A percentile compares a stretch with the other conserved stretches of the same genome.
Conservation (phyloP, 2,329 filamentous ascomycete genomes). For the Periglandula ipomoeae region DNA sequence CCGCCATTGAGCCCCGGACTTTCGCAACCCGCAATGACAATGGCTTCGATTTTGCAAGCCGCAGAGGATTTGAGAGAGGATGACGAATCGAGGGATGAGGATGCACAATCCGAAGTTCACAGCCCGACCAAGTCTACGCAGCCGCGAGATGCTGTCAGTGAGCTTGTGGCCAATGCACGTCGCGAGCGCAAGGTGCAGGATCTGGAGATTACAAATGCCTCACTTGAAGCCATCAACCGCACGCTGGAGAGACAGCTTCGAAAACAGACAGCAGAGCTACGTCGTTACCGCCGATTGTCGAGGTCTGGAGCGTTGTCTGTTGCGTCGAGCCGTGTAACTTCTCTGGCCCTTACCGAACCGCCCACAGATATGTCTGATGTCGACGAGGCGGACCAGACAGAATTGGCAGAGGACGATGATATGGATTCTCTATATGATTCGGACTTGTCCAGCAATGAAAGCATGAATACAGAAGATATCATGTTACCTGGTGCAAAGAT, state of each 20-base stretch:
- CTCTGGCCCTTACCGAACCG: constrained; percentile 32
- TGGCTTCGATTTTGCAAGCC: constrained; percentile 48
- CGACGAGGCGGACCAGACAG: constrained; percentile 33
- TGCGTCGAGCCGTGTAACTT: constrained; percentile 35
- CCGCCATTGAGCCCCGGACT: constrained; percentile 24
- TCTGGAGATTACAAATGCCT: constrained; percentile 92
- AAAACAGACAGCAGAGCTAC: constrained; percentile 81
- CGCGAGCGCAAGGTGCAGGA: constrained; percentile 93
- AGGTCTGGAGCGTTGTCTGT: constrained; percentile 66
- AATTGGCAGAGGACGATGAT: constrained; percentile 31
- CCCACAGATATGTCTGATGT: constrained; percentile 40
- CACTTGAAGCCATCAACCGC: constrained; percentile 87
- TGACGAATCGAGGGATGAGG: constrained; percentile 19
- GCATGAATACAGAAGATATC: constrained; percentile 20
- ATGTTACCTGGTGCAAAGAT: constrained; percentile 30
- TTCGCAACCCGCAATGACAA: constrained; percentile 30
- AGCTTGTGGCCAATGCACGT: constrained; percentile 78
- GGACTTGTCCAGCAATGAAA: constrained; percentile 34
- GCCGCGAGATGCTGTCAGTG: constrained; percentile 54
- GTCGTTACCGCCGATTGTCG: constrained; percentile 77
- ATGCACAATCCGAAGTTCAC: constrained; percentile 26
- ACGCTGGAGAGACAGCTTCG: constrained; percentile 84
- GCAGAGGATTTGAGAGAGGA: constrained; percentile 39
- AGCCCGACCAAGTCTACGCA: constrained; percentile 50
- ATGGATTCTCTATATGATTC: constrained; percentile 45